These are phyloP conservation scores for Cladosporium phlei DNA, from an alignment of 2,329 filamentous ascomycete species.

Conservation along the genomic window DNA sequence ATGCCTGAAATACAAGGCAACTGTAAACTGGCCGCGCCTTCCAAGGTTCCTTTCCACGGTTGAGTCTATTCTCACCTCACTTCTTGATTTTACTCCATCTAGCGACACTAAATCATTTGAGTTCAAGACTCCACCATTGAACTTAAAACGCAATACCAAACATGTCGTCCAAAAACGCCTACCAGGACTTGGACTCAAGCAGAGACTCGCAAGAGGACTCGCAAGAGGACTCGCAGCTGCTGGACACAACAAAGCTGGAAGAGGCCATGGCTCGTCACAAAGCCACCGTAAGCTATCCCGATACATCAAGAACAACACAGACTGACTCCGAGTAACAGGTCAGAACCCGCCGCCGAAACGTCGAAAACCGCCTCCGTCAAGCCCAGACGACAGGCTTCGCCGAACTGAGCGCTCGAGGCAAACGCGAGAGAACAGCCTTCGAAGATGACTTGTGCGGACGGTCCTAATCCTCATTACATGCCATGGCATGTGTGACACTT, in stretches of 20 bases:
- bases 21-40: too few species aligned
- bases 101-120: too few species aligned
- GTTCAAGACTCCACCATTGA: too few species aligned
- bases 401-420: not conserved
- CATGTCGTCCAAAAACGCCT: too few species aligned
- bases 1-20: too few species aligned
- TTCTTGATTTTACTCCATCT: too few species aligned
- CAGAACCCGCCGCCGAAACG: conserved; percentile 2
- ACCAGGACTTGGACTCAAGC: not conserved
- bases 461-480: too few species aligned
- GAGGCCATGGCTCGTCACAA: not conserved
- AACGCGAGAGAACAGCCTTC: not conserved
- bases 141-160: too few species aligned
- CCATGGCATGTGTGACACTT: not conserved
- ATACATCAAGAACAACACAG: not conserved
- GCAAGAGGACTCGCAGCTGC: conserved; percentile 1
- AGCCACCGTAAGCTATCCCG: not conserved
- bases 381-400: not conserved
- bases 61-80: too few species aligned
- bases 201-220: not conserved
- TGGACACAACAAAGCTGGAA: not conserved
- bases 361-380: conserved; percentile 4
- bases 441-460: not conserved
- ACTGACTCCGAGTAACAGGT: not conserved
- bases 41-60: too few species aligned